Evolutionary conservation across 768 basidiomycete genomes (phyloP).

Genomic region (Brasilioporus rufonigricans): DNA sequence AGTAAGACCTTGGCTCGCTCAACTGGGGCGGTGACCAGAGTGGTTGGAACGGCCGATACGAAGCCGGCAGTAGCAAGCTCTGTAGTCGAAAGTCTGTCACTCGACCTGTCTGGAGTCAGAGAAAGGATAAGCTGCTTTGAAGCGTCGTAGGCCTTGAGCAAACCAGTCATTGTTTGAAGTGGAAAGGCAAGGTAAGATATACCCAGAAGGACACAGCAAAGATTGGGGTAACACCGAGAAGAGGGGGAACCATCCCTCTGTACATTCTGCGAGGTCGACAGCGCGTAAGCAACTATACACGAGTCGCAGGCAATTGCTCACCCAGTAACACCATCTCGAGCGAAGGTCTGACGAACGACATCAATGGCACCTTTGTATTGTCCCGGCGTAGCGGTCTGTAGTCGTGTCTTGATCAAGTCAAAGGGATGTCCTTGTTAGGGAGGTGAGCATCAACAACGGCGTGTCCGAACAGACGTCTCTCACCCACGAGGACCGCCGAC

Average conservation of each 20-base stretch:
- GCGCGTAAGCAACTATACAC: neutral
- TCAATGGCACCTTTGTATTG: conserved; percentile 90
- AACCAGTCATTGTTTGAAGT: conserved; percentile 8
- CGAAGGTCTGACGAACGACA: conserved; percentile 87
- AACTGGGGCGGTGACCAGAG: conserved; percentile 90
- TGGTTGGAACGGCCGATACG: conserved; percentile 89
- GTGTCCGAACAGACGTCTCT: conserved; percentile 34
- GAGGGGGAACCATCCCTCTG: conserved; percentile 89
- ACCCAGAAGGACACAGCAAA: conserved; percentile 99
- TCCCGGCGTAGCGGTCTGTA: conserved; percentile 90
- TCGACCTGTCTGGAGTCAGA: conserved; percentile 74
- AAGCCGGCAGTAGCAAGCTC: conserved; percentile 95
- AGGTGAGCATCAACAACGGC: conserved; percentile 6
- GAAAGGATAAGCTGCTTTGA: conserved; percentile 84
- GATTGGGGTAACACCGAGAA: conserved; percentile 95
- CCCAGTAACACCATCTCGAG: conserved; percentile 90
- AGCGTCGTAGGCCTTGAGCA: conserved; percentile 79
- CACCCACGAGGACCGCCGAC: conserved; percentile 86
- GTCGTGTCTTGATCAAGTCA: conserved; percentile 92
- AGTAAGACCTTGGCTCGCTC: conserved; percentile 96
- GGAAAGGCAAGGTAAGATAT: conserved; percentile 4
- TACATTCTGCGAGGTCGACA: conserved; percentile 57
- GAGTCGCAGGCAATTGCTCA: conserved; percentile 30
- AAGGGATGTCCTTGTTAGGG: conserved; percentile 82
- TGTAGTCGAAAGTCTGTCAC: conserved; percentile 56